Base-by-base conservation (phyloP, 139 green algal species). In the Chlamydomonas eustigma region DNA sequence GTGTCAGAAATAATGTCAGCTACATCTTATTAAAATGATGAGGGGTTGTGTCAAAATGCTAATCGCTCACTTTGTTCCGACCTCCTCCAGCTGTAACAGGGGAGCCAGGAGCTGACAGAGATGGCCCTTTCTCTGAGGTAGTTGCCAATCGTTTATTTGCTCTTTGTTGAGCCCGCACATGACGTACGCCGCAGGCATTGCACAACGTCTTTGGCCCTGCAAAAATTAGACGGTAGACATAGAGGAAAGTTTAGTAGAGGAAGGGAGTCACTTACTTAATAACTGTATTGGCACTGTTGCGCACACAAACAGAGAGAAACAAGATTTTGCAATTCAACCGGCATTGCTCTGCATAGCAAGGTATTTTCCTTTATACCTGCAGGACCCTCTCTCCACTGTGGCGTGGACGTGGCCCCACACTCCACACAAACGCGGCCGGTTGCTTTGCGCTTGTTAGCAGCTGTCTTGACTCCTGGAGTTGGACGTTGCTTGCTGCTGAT, bases 151-250 rank as follows among this genome's bases (percentile, higher is more conserved):
- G 44, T 58, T 68, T 68, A 28, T 28, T 68, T 4, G 6, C 52
- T 28, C 52, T 25, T 28, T 68, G 52, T 28, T 68, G 52, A 4
- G 52, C 8, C 22, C 52, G 52, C 6, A 68, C 12, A 64, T 85
- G 81, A 8, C 84, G 80, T 36, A 89, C 78, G 34, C 81, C 85
- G 68, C 85, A 89, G 0, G 84, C 84, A 64, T 89, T 89, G 75
- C 84, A 89, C 8, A 89, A 75, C 39, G 84, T 87, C 71, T 89
- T 89, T 63, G 84, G 84, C 18, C 84, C 84, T 86, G 78, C 64
- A n/a, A n/a, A n/a, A n/a, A n/a, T n/a, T n/a, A n/a, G n/a, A n/a
- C n/a, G n/a, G n/a, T n/a, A n/a, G n/a, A n/a, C n/a, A n/a, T n/a
- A n/a, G n/a, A n/a, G n/a, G n/a, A n/a, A n/a, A n/a, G n/a, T n/a